Evolutionary conservation across 306 rosid genomes (phyloP), one percentile per base, ranked within the genome.

Genomic region (Medicago arabica): DNA sequence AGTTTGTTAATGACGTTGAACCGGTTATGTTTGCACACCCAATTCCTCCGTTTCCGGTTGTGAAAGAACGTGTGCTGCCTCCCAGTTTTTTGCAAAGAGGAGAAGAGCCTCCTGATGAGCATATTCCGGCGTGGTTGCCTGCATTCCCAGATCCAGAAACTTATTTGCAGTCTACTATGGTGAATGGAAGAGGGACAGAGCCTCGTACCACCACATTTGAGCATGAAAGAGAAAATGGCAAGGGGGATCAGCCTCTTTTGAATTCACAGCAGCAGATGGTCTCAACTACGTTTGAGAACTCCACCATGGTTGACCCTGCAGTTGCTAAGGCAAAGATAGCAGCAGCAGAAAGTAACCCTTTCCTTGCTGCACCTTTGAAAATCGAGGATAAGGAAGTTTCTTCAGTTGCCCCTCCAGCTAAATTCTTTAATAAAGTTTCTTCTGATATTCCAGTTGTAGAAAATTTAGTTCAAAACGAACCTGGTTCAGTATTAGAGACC

Each of bases 91-190:
- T 21, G 49, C 96, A 86, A 82, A 81, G 11, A 5, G 90, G 86
- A 54, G 85, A 86, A 75, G 91, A 88, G 71, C 85, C 97, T 80
- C 89, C 89, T 0, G 85, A 75, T 23, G 91, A 88, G 62, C 96
- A 91, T 80, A 88, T 93, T 78, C 97, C 98, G 49, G 62, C 87
- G 49, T 91, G 98, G 98, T 83, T 93, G 88, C 97, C 98, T n/a
- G 83, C 83, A 18, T 86, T 91, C 57, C 97, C 97, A 62, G 93
- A 85, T 67, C 88, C 88, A 9, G 84, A 86, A 60, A 67, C 87
- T 36, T 81, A 76, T 79, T 50, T 78, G 44, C 78, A 28, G 73
- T 58, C 83, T 15, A 80, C 83, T 15, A 31, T 51, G 2, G 36
- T 64, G 67, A 65, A 79, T 73, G 91, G 80, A 69, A 83, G 80